phyloP scores from a whole-genome alignment of 768 basidiomycete genomes.

The Phallus indusiatus region DNA sequence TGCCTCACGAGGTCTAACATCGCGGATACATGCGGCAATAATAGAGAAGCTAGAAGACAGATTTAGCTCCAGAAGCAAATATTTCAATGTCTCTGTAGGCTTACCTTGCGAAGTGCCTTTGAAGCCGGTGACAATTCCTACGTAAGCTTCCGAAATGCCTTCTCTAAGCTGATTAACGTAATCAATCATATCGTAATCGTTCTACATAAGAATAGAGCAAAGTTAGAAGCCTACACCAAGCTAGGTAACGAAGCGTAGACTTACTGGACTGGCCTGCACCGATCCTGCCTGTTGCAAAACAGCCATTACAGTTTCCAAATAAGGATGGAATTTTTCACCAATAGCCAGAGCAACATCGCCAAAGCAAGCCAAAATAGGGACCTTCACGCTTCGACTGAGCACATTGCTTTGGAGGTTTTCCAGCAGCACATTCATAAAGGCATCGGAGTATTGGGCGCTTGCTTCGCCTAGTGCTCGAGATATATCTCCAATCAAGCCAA shows the following conservation, averaged over 20 bases:
- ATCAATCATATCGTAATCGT: slow-evolving; percentile 85
- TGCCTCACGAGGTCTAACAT: slow-evolving; percentile 79
- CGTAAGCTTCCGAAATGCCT: slow-evolving; percentile 94
- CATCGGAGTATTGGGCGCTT: slow-evolving; percentile 70
- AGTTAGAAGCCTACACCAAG: background rate
- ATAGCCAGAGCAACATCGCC: slow-evolving; percentile 95
- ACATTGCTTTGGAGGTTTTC: slow-evolving; percentile 88
- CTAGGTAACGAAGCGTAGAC: slow-evolving; percentile 18
- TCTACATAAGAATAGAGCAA: slow-evolving; percentile 27
- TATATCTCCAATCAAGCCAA: slow-evolving; percentile 92
- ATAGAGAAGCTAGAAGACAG: slow-evolving; percentile 33
- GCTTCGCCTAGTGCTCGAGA: slow-evolving; percentile 88
- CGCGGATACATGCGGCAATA: slow-evolving; percentile 59
- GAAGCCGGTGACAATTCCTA: slow-evolving; percentile 84
- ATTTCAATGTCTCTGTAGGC: slow-evolving; percentile 12
- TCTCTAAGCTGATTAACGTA: slow-evolving; percentile 87
- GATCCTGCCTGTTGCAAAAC: slow-evolving; percentile 87
- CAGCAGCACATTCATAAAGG: slow-evolving; percentile 88
- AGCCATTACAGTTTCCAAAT: slow-evolving; percentile 80
- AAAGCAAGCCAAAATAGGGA: slow-evolving; percentile 90
- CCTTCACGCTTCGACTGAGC: slow-evolving; percentile 90
- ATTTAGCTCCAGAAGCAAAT: background rate
- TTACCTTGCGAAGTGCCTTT: slow-evolving; percentile 76
- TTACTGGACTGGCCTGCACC: slow-evolving; percentile 78
- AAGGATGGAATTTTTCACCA: slow-evolving; percentile 78